Evolutionary conservation across 768 basidiomycete genomes (phyloP).

Genomic region (Pisolithus orientalis): DNA sequence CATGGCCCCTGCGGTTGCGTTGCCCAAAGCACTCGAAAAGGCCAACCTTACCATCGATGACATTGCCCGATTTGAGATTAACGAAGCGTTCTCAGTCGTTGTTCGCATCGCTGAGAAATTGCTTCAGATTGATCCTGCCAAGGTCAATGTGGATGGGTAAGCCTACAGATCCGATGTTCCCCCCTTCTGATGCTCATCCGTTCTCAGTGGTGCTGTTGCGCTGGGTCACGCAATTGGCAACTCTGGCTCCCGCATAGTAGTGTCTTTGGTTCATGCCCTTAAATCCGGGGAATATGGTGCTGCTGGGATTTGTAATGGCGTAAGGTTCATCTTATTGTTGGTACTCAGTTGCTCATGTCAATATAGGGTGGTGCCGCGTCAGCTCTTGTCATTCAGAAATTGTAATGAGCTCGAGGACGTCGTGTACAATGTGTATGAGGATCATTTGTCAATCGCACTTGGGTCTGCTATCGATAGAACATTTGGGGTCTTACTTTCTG

Average conservation of each 20-base stretch:
- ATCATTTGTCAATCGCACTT: not conserved
- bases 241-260: conserved; percentile 91
- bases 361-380: conserved; percentile 86
- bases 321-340: conserved; percentile 36
- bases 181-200: conserved; percentile 11
- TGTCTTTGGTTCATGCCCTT: conserved; percentile 87
- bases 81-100: conserved; percentile 97
- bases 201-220: conserved; percentile 85
- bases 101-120: conserved; percentile 87
- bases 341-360: conserved; percentile 11
- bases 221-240: conserved; percentile 96
- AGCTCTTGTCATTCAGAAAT: conserved; percentile 81
- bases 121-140: conserved; percentile 74
- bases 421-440: conserved; percentile 3
- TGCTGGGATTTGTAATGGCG: conserved; percentile 95
- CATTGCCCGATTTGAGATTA: conserved; percentile 91
- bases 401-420: conserved; percentile 39
- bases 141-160: conserved; percentile 87
- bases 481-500: no score
- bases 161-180: conserved; percentile 17
- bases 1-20: conserved; percentile 83
- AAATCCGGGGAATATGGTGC: conserved; percentile 91
- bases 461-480: no score
- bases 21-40: conserved; percentile 82
- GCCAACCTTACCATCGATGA: conserved; percentile 80